phyloP scores from a whole-genome alignment of 495 filamentous ascomycete species.

The Penicillium angulare region DNA sequence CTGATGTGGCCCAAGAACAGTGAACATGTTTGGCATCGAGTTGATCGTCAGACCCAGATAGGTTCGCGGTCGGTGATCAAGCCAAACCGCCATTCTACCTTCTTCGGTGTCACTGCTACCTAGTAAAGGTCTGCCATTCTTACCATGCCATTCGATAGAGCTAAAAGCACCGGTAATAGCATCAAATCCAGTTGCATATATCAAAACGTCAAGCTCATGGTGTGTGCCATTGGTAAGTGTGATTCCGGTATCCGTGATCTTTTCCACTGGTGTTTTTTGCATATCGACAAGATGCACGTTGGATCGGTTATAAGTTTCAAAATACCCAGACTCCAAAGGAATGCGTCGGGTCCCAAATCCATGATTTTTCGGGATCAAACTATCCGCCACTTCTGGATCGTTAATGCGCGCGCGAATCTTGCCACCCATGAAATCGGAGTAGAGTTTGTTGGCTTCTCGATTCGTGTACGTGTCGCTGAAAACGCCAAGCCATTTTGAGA shows the following conservation, averaged over 20 bases:
- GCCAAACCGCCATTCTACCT: constrained; percentile 20
- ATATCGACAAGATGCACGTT: constrained; percentile 36
- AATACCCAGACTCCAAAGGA: constrained; percentile 34
- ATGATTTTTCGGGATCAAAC: constrained; percentile 28
- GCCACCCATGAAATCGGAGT: constrained; percentile 28
- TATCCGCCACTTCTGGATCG: constrained; percentile 26
- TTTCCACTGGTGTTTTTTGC: constrained; percentile 23
- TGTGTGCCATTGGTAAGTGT: constrained; percentile 30
- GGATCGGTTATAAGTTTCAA: constrained; percentile 32
- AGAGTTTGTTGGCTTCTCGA: constrained; percentile 21
- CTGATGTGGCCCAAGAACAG: constrained; percentile 32
- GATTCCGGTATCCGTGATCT: constrained; percentile 27
- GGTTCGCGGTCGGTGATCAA: constrained; percentile 21
- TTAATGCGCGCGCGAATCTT: constrained; percentile 29
- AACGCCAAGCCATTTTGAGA: constrained; percentile 26
- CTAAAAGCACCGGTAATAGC: constrained; percentile 32
- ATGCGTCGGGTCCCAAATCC: constrained; percentile 29
- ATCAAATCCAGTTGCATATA: constrained; percentile 37
- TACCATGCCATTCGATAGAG: constrained; percentile 28
- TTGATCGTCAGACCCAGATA: constrained; percentile 24
- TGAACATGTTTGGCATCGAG: constrained; percentile 38
- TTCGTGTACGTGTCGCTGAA: constrained; percentile 30
- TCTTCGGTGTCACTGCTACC: constrained; percentile 10
- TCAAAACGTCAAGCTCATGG: constrained; percentile 41
- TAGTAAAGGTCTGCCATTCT: constrained; percentile 17